Percentiles rank a stretch among this genome's conserved stretches.
phyloP scores from a whole-genome alignment of 2,329 filamentous ascomycete species.

The Chaetoscypha palmicola region DNA sequence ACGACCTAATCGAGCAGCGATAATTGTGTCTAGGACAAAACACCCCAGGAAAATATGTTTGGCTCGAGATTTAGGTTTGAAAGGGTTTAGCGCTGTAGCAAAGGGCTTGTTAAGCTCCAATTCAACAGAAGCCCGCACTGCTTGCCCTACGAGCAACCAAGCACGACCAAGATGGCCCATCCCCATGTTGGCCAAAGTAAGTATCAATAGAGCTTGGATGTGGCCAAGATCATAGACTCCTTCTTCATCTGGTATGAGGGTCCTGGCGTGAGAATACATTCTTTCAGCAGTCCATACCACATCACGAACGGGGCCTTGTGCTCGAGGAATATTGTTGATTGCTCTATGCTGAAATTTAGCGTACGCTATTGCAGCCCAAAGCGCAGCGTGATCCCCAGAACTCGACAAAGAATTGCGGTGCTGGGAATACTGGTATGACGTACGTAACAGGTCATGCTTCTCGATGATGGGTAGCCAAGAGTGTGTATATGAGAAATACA shows the following conservation, averaged over 20 bases:
- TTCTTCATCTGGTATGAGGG: slow-evolving; percentile 43
- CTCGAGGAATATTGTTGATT: slow-evolving; percentile 25
- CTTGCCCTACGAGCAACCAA: slow-evolving; percentile 58
- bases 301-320: slow-evolving; percentile 18
- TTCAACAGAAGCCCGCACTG: slow-evolving; percentile 46
- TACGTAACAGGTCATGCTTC: slow-evolving; percentile 40
- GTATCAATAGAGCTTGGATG: slow-evolving; percentile 49
- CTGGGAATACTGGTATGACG: slow-evolving; percentile 29
- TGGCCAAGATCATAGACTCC: slow-evolving; percentile 43
- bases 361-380: slow-evolving; percentile 54
- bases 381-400: slow-evolving; percentile 43
- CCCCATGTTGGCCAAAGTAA: slow-evolving; percentile 57
- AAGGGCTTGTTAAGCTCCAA: slow-evolving; percentile 35
- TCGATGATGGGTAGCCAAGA: slow-evolving; percentile 71
- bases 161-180: slow-evolving; percentile 49
- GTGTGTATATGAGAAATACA: slow-evolving; percentile 70
- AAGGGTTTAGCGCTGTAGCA: slow-evolving; percentile 15
- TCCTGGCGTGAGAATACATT: slow-evolving; percentile 45
- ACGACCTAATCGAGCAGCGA: slow-evolving; percentile 45
- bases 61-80: slow-evolving; percentile 24
- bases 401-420: slow-evolving; percentile 8
- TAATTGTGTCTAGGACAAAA: slow-evolving; percentile 54
- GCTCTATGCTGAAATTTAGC: slow-evolving; percentile 44
- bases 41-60: slow-evolving; percentile 49
- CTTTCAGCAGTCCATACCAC: slow-evolving; percentile 30